Conservation (phyloP, 306 rosid genomes). For the Casuarina cunninghamiana region DNA sequence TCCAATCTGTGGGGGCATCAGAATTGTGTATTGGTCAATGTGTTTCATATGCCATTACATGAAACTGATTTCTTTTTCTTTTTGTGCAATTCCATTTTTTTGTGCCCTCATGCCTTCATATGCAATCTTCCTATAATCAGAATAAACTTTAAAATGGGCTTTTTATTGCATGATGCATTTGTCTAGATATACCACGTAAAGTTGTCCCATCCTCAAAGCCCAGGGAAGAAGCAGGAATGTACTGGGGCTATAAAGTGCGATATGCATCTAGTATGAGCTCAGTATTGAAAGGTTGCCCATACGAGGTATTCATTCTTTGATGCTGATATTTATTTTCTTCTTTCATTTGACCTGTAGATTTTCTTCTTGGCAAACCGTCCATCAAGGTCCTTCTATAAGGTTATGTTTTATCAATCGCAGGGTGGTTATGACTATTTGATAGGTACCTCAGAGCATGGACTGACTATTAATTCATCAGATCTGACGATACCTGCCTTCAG, state of each 20-base stretch:
- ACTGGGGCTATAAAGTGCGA: constrained; percentile 98
- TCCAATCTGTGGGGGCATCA: not conserved
- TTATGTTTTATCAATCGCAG: constrained; percentile 42
- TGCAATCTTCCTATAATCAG: not conserved
- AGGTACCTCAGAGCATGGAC: constrained; percentile 98
- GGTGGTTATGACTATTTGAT: constrained; percentile 89
- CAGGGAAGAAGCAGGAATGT: constrained; percentile 71
- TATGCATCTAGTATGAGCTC: constrained; percentile 78
- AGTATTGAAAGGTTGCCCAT: constrained; percentile 58
- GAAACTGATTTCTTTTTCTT: not conserved
- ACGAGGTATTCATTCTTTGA: constrained; percentile 51
- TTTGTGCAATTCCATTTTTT: not conserved
- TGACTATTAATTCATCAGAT: constrained; percentile 60
- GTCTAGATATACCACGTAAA: constrained; percentile 57
- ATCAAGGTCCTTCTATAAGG: constrained; percentile 6
- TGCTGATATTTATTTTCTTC: not conserved
- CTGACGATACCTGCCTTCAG: constrained; percentile 78
- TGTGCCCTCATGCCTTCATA: constrained; percentile 4
- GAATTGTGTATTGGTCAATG: not conserved
- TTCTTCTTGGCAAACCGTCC: constrained; percentile 12
- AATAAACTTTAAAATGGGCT: constrained; percentile 9
- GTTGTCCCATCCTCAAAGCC: constrained; percentile 77
- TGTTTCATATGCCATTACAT: not conserved
- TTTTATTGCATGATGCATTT: constrained; percentile 25
- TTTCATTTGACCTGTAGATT: too few relatives aligned